Percentiles rank a stretch among this genome's conserved stretches.
These are phyloP conservation scores for Nitzschia sp. DNA, from an alignment of 108 stramenopile genomes.

Conservation along the genomic window DNA sequence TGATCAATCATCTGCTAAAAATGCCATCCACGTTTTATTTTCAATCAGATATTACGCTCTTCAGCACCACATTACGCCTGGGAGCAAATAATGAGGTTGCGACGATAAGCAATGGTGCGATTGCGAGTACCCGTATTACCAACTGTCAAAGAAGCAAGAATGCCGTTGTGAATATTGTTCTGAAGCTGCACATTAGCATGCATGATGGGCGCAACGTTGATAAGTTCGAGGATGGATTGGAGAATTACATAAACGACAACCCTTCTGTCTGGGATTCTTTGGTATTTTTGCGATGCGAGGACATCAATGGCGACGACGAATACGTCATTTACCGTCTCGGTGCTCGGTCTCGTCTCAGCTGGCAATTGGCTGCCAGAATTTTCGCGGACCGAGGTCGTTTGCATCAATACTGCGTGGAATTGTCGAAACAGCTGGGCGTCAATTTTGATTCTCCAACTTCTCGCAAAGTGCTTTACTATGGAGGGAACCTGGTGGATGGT, in stretches of 20 bases:
- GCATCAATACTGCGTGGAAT: slow-evolving; percentile 40
- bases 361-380: slow-evolving; percentile 63
- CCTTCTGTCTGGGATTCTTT: slow-evolving; percentile 64
- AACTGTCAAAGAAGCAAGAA: slow-evolving; percentile 68
- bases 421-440: slow-evolving; percentile 48
- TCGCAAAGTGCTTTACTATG: slow-evolving; percentile 6
- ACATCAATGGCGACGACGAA: slow-evolving; percentile 52
- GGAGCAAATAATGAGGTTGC: slow-evolving; percentile 73
- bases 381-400: slow-evolving; percentile 52
- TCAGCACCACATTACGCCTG: slow-evolving; percentile 65
- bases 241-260: slow-evolving; percentile 57
- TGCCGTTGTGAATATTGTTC: slow-evolving; percentile 48
- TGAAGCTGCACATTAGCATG: slow-evolving; percentile 43
- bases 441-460: slow-evolving; percentile 30
- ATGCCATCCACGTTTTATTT: not conserved
- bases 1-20: not conserved
- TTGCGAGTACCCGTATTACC: slow-evolving; percentile 59
- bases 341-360: slow-evolving; percentile 58
- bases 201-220: slow-evolving; percentile 51
- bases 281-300: slow-evolving; percentile 50
- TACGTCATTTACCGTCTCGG: slow-evolving; percentile 40
- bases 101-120: slow-evolving; percentile 61
- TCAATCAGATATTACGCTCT: slow-evolving; percentile 66
- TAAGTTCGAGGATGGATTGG: slow-evolving; percentile 51
- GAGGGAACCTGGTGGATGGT: slow-evolving; percentile 7